Evolutionary conservation across 768 basidiomycete genomes (phyloP), one percentile per base, ranked within the genome.

Genomic region (Mycena amicta): DNA sequence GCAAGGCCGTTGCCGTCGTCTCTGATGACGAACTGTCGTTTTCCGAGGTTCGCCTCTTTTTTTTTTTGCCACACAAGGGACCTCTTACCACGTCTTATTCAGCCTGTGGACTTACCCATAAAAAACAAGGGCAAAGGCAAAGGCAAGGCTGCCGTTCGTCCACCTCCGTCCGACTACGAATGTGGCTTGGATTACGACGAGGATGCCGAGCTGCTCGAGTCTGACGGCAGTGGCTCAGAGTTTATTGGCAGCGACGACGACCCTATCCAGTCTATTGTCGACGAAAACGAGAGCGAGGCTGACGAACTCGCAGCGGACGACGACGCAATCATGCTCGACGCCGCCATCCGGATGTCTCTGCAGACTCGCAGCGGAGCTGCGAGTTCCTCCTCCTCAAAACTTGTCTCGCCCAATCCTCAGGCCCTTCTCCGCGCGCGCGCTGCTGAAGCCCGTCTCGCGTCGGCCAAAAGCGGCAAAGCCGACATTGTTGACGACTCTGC

Each of bases 141-240:
- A 27, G 53, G 56, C 45, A 66, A 61, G 39, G 56, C 43, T 23
- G 43, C 20, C 43, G 43, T 8, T 6, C 22, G 8, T 45, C 15
- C 47, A 53, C 31, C 65, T 60, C 39, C 68, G 72, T 66, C 57
- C 2, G 71, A 68, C 58, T 65, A 53, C 55, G 71, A 68, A 67
- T 68, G 22, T 55, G 56, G 72, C 20, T 65, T 75, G 37, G 78
- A 79, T 37, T 77, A 74, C 57, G 72, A 75, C 47, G 79, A 79
- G 41, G 62, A 70, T 22, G 70, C 68, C 16, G 67, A 67, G 16
- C 47, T 79, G 26, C 74, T 77, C 12, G 86, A 88, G 56, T 84
- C 81, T 18, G 80, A 80, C 28, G 80, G 76, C 53, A 83, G 80
- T 67, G 85, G 78, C 26, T 89, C 89, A 39, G 87, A 88, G 55